A percentile compares a stretch with the other conserved stretches of the same genome.
phyloP scores from a whole-genome alignment of 2,329 filamentous ascomycete genomes.

The Cladorrhinum sp. region DNA sequence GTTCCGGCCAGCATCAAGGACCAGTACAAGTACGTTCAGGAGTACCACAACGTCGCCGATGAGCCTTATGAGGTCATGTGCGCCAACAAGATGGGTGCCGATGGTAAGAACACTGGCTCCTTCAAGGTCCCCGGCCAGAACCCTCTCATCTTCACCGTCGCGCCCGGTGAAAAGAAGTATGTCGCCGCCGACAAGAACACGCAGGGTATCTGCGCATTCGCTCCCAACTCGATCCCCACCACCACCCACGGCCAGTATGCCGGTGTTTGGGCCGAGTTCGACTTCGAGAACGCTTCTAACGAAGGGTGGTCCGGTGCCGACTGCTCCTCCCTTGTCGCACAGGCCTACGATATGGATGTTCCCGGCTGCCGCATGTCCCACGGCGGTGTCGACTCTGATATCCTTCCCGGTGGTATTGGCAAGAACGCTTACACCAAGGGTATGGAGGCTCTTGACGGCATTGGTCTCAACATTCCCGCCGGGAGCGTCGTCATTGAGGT shows the following conservation, averaged over 20 bases:
- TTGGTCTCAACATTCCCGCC: slow-evolving; percentile 35
- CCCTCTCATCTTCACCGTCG: slow-evolving; percentile 42
- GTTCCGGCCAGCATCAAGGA: slow-evolving; percentile 36
- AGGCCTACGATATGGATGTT: slow-evolving; percentile 36
- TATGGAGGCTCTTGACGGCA: slow-evolving; percentile 34
- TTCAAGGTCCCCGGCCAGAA: slow-evolving; percentile 35
- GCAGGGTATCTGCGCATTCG: slow-evolving; percentile 49
- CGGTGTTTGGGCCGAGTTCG: slow-evolving; percentile 50
- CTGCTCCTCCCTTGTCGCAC: slow-evolving; percentile 47
- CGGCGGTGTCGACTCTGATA: slow-evolving; percentile 32
- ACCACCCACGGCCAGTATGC: slow-evolving; percentile 42
- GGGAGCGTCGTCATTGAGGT: slow-evolving; percentile 25
- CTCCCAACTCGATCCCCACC: slow-evolving; percentile 31
- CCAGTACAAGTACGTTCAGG: slow-evolving; percentile 45
- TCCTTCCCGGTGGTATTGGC: slow-evolving; percentile 30
- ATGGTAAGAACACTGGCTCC: slow-evolving; percentile 46
- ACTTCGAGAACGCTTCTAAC: slow-evolving; percentile 47
- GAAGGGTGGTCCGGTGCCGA: slow-evolving; percentile 49
- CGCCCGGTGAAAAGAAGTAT: slow-evolving; percentile 36
- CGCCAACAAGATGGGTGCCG: slow-evolving; percentile 53
- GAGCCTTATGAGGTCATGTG: slow-evolving; percentile 38
- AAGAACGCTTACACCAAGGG: slow-evolving; percentile 37
- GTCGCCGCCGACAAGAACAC: slow-evolving; percentile 46
- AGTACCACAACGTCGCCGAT: slow-evolving; percentile 37
- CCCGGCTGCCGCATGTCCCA: slow-evolving; percentile 41